phyloP scores from a whole-genome alignment of 1,284 basidiomycete species.

The Malassezia dermatis region DNA sequence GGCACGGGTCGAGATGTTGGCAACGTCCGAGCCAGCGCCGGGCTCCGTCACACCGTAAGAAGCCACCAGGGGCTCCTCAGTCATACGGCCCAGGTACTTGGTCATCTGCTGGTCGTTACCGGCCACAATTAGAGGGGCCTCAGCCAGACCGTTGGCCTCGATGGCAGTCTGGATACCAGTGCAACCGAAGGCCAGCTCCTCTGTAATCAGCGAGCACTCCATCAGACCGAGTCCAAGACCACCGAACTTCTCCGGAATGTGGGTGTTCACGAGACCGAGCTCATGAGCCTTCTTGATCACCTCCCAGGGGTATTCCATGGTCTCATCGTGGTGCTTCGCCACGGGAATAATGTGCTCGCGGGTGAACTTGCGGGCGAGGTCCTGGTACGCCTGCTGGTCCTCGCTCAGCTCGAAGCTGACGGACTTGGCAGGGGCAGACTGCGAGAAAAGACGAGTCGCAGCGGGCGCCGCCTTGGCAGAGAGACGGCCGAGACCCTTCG shows the following conservation, averaged over 20 bases:
- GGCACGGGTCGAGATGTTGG: conserved; percentile 48
- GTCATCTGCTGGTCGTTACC: conserved; percentile 52
- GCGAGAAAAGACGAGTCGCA: conserved; percentile 11
- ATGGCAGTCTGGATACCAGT: conserved; percentile 53
- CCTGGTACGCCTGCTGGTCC: conserved; percentile 48
- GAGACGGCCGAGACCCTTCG: conserved; percentile 1
- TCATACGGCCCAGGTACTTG: conserved; percentile 56
- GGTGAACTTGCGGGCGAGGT: conserved; percentile 52
- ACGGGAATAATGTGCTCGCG: conserved; percentile 52
- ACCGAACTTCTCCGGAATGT: conserved; percentile 51
- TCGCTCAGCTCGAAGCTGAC: conserved; percentile 44
- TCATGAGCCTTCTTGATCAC: conserved; percentile 54
- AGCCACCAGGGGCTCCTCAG: conserved; percentile 54
- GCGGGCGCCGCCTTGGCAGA: conserved; percentile 1
- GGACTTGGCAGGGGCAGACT: conserved; percentile 3
- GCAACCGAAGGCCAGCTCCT: conserved; percentile 54
- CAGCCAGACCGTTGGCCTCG: conserved; percentile 53
- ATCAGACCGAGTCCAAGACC: conserved; percentile 52
- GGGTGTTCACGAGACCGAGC: conserved; percentile 40
- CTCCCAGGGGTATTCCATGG: conserved; percentile 52
- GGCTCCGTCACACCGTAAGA: conserved; percentile 55
- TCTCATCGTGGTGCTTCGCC: conserved; percentile 49
- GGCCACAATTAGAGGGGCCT: conserved; percentile 53
- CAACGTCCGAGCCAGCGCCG: conserved; percentile 55
- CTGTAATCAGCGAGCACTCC: conserved; percentile 52